Percentiles rank a stretch among this genome's conserved stretches.
Evolutionary conservation across 768 basidiomycete genomes (phyloP).

Genomic region (Lyophyllum shimeji): DNA sequence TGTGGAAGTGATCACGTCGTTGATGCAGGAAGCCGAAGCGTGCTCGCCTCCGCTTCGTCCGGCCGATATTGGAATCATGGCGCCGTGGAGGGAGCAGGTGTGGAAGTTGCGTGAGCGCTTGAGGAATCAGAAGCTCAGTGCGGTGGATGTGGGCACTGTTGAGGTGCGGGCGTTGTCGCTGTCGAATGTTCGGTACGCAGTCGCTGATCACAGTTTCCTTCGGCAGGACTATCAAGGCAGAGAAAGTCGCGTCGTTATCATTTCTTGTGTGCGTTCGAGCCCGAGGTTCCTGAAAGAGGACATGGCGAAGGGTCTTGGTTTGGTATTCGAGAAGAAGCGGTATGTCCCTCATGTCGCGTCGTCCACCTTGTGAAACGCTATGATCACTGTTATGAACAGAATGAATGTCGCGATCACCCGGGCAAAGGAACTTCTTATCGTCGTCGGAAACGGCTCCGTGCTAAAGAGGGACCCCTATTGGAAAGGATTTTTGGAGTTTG

Average conservation of each 20-base stretch:
- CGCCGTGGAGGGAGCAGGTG: slow-evolving; percentile 53
- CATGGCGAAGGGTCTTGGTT: slow-evolving; percentile 41
- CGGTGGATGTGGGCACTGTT: slow-evolving; percentile 52
- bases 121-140: slow-evolving; percentile 37
- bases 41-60: slow-evolving; percentile 41
- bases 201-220: background rate
- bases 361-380: no score
- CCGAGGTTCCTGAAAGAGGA: slow-evolving; percentile 49
- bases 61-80: slow-evolving; percentile 48
- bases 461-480: slow-evolving; percentile 48
- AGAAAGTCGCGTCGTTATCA: slow-evolving; percentile 49
- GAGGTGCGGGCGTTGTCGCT: slow-evolving; percentile 27
- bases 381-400: slow-evolving; percentile 27
- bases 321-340: slow-evolving; percentile 49
- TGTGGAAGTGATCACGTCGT: slow-evolving; percentile 36
- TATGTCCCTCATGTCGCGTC: slow-evolving; percentile 15
- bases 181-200: background rate
- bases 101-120: slow-evolving; percentile 48
- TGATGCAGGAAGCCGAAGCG: slow-evolving; percentile 33
- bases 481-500: slow-evolving; percentile 50
- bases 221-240: slow-evolving; percentile 49
- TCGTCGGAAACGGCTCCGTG: slow-evolving; percentile 44
- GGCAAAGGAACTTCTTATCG: slow-evolving; percentile 51
- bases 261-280: slow-evolving; percentile 49
- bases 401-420: slow-evolving; percentile 58